Evolutionary conservation across 139 green algal species (phyloP).

Genomic region (Diplosphaera chodatii): DNA sequence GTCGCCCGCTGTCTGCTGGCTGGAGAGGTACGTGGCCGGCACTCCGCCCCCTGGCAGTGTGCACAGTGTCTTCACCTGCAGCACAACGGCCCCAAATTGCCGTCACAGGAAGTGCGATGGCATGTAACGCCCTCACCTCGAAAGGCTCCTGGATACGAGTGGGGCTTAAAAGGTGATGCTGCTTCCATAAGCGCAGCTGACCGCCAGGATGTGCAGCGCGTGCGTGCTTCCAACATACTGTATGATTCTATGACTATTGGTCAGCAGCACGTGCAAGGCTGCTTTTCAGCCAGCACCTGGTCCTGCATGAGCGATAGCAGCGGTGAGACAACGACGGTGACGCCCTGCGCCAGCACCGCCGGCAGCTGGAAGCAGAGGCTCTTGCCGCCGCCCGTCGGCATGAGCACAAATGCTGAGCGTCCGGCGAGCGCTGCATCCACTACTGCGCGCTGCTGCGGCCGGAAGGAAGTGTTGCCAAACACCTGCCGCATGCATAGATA

Average conservation of each 20-base stretch:
- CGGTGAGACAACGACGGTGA: conserved; percentile 91
- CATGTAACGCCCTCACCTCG: too few relatives aligned
- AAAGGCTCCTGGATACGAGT: too few relatives aligned
- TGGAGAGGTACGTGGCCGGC: conserved; percentile 70
- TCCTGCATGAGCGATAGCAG: conserved; percentile 96
- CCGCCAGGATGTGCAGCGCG: too few relatives aligned
- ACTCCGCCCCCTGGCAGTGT: conserved; percentile 45
- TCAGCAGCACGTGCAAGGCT: not conserved
- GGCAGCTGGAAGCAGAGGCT: conserved; percentile 87
- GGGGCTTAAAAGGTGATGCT: too few relatives aligned
- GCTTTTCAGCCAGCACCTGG: conserved; percentile 55
- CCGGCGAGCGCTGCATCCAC: conserved; percentile 53
- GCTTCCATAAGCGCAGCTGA: too few relatives aligned
- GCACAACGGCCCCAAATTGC: too few relatives aligned
- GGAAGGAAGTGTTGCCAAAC: conserved; percentile 54
- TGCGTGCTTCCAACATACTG: too few relatives aligned
- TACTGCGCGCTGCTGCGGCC: conserved; percentile 54
- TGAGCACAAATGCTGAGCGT: conserved; percentile 74
- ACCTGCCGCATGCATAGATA: too few relatives aligned
- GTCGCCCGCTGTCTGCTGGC: conserved; percentile 54
- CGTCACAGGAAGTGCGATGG: too few relatives aligned
- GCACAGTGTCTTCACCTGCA: conserved; percentile 54
- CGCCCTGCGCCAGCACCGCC: conserved; percentile 60
- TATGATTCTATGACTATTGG: too few relatives aligned
- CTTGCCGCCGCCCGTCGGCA: conserved; percentile 93